Evolutionary conservation across 2,329 filamentous ascomycete species (phyloP).

Genomic region (Botryotinia convoluta): DNA sequence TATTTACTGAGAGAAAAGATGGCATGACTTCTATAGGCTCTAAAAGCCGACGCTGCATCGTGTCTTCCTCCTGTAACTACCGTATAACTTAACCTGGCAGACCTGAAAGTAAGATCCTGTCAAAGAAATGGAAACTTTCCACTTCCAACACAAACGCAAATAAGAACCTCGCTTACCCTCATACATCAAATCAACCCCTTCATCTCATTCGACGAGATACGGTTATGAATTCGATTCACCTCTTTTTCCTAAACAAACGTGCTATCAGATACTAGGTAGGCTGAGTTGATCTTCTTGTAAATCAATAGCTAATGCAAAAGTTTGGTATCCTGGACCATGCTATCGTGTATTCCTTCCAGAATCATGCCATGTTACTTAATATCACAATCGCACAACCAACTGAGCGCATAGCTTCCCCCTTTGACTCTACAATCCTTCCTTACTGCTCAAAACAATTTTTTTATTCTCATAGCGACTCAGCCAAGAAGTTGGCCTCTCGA

Average conservation of each 20-base stretch:
- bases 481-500: not conserved
- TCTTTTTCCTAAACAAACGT: not conserved
- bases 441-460: too few species aligned
- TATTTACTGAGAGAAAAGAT: not conserved
- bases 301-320: not conserved
- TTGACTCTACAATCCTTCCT: too few species aligned
- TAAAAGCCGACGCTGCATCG: not conserved
- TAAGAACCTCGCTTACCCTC: not conserved
- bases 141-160: not conserved
- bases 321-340: fast-evolving
- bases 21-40: not conserved
- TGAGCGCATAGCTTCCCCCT: too few species aligned
- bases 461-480: not conserved
- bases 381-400: too few species aligned
- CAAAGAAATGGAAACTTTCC: not conserved
- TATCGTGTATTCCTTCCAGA: not conserved
- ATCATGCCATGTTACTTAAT: not conserved
- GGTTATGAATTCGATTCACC: fast-evolving
- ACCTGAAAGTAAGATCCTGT: not conserved
- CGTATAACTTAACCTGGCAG: not conserved
- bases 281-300: fast-evolving
- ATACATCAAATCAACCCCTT: not conserved
- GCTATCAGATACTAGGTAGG: fast-evolving
- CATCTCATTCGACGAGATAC: not conserved
- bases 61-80: not conserved